Base-by-base conservation (phyloP, 306 rosid genomes). In the Trichosanthes truncata region DNA sequence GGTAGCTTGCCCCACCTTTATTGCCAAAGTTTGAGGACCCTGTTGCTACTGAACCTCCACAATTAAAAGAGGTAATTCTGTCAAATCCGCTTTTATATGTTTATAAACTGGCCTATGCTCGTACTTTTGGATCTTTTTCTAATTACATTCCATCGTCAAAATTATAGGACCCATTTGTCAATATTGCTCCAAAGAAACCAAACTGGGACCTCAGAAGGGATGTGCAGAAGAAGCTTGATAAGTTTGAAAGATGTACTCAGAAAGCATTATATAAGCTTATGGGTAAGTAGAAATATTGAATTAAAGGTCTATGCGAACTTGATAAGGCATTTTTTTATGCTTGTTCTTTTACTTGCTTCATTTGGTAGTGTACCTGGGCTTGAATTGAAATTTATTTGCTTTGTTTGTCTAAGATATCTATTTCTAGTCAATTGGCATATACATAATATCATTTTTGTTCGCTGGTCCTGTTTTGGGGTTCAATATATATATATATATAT, bases 121-220 rank as follows among this genome's bases (percentile, higher is more conserved):
- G 3, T 77, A 25, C n/a, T 29, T 45, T 18, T 15, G 18, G 36
- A 41, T 65, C 81, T 52, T 72, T 46, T 65, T 26, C 41, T 77
- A 17, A 55, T 26, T 40, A 14, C 13, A 76, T 38, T 55, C 23
- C 9, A 74, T 40, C n/a, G 45, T 31, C 5, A n/a, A 29, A 78
- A 31, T 23, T 77, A 45, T 20, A 92, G 98, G 99, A 95, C 41
- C 99, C 97, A 9, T 93, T 95, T 72, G 90, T 95, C 71, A 95
- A 90, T 80, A 95, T 95, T 82, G 97, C 99, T 81, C 97, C 99
- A 14, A 95, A 95, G 83, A 95, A 95, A 79, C 99, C 99, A 35
- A 95, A 95, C 71, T 95, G 99, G 99, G 99, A 95, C 76, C 85
- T 95, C 21, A 74, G 96, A 23, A 90, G 97, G 86, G 99, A 93